A percentile compares a stretch with the other conserved stretches of the same genome.
phyloP scores from a whole-genome alignment of 805 yeast genomes.

The Lipomyces anomalus region DNA sequence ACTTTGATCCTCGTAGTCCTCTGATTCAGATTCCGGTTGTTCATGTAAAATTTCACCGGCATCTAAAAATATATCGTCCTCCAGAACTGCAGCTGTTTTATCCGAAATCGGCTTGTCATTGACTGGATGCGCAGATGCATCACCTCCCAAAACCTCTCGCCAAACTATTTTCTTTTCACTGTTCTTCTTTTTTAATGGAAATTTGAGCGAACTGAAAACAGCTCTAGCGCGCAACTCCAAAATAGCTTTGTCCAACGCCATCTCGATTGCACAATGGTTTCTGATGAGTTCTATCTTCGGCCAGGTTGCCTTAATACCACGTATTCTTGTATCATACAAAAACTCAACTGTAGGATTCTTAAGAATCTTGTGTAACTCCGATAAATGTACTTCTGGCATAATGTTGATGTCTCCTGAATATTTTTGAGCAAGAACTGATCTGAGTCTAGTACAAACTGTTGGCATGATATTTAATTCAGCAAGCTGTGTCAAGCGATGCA shows the following conservation, averaged over 20 bases:
- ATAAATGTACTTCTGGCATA: conserved; percentile 60
- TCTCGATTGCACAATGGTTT: conserved; percentile 87
- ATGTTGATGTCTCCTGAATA: conserved; percentile 94
- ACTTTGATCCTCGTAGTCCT: conserved; percentile 1
- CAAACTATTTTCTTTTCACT: not conserved
- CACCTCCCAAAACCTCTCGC: not conserved
- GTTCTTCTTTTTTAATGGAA: not conserved
- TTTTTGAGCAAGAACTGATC: conserved; percentile 73
- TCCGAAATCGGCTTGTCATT: not conserved
- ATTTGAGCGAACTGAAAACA: conserved; percentile 8
- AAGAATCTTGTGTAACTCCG: conserved; percentile 58
- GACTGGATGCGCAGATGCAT: not conserved
- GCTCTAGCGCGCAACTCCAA: conserved; percentile 25
- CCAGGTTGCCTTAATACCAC: conserved; percentile 94
- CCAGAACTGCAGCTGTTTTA: not conserved
- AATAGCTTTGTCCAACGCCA: conserved; percentile 77
- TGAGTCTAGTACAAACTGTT: conserved; percentile 63
- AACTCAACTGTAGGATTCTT: conserved; percentile 79
- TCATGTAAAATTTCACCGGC: not conserved
- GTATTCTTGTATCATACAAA: conserved; percentile 57
- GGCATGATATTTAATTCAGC: conserved; percentile 73
- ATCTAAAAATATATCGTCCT: not conserved
- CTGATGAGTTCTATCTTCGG: conserved; percentile 78
- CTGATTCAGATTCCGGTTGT: conserved; percentile 1
- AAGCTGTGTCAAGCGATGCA: conserved; percentile 68